Evolutionary conservation across 75 land plant genomes (phyloP).

Genomic region (Selaginella tamariscina): DNA sequence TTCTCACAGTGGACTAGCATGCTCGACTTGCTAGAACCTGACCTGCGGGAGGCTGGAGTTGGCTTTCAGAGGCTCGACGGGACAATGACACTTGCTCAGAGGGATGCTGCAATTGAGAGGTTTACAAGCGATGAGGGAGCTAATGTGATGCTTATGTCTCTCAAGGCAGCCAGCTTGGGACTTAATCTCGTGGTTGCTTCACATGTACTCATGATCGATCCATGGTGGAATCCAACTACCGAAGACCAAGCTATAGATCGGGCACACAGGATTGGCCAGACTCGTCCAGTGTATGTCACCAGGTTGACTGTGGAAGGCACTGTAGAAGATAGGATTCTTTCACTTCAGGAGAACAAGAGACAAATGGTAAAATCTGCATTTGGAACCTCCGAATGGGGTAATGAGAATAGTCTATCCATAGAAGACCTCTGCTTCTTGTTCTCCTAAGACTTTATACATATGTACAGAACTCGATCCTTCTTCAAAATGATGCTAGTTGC

Average conservation of each 20-base stretch:
- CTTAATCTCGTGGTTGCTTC: neutral
- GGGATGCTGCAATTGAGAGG: neutral
- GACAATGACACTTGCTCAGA: neutral
- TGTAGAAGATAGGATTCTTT: neutral
- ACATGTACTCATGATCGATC: neutral
- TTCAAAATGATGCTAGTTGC: too few species aligned
- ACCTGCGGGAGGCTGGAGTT: neutral
- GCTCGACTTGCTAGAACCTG: neutral
- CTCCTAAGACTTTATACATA: too few species aligned
- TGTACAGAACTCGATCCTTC: too few species aligned
- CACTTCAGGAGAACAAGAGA: neutral
- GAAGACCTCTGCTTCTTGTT: too few species aligned
- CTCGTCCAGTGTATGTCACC: neutral
- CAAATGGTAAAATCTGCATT: neutral
- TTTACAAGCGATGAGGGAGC: neutral
- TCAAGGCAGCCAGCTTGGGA: neutral
- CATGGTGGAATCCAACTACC: neutral
- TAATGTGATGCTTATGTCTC: neutral
- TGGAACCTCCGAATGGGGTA: too few species aligned
- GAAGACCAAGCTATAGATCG: neutral
- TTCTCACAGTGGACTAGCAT: slow-evolving; percentile 1
- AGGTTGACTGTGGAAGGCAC: neutral
- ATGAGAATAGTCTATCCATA: too few species aligned
- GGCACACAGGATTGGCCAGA: neutral
- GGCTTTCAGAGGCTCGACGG: neutral